Evolutionary conservation across 768 basidiomycete genomes (phyloP), one percentile per base, ranked within the genome.

Genomic region (Termitomyces titanicus): DNA sequence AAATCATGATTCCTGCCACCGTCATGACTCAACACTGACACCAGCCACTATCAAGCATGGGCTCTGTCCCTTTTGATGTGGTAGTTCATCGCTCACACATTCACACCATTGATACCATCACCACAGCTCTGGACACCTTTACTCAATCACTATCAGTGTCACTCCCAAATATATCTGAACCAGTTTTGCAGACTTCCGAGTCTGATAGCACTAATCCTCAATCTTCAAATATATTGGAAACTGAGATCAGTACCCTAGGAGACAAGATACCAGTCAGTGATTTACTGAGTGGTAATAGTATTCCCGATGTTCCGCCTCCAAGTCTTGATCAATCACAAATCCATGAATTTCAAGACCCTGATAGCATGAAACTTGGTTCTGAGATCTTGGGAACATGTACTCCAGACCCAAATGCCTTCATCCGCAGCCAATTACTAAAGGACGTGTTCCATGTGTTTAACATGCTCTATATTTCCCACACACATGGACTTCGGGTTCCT

Each of bases 401-500:
- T 20, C 12, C 18, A 8, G 40, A 42, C 18, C 12, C 40, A 13
- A 20, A 42, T 42, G 18, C 18, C 11, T 42, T 42, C 40, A 50
- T 57, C 29, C 56, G 58, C 0, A 60, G 61, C 24, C 60, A 65
- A n/a, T n/a, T n/a, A n/a, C n/a, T n/a, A n/a, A n/a, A n/a, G n/a
- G n/a, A n/a, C n/a, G n/a, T n/a, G n/a, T n/a, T n/a, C n/a, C n/a
- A n/a, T n/a, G n/a, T n/a, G n/a, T n/a, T n/a, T n/a, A n/a, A n/a
- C n/a, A n/a, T n/a, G n/a, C n/a, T n/a, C n/a, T n/a, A n/a, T n/a
- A n/a, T n/a, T n/a, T n/a, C n/a, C n/a, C n/a, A n/a, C n/a, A n/a
- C n/a, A n/a, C n/a, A n/a, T n/a, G n/a, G n/a, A n/a, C n/a, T n/a
- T n/a, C n/a, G n/a, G n/a, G n/a, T n/a, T n/a, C n/a, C n/a, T n/a